Percentiles rank a stretch among this genome's conserved stretches.
Conservation (phyloP, 345 rosid species). For the Conringia planisiliqua region DNA sequence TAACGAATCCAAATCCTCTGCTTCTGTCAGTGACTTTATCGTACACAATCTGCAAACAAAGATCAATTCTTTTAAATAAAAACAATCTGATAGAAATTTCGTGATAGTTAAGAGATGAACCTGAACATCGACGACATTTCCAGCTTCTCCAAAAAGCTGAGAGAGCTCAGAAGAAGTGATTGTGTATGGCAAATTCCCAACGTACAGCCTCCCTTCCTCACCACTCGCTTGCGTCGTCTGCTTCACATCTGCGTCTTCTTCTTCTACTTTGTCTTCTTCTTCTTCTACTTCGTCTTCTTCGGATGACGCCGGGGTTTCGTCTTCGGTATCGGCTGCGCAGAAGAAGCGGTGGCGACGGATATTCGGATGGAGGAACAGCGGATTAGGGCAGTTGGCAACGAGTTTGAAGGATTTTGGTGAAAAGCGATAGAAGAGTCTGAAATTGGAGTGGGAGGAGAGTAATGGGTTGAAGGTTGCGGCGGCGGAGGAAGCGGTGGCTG, state of each 20-base stretch:
- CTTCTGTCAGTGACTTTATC: conserved; percentile 88
- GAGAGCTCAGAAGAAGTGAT: conserved; percentile 61
- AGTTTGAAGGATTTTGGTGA: conserved; percentile 43
- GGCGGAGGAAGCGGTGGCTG: conserved; percentile 15
- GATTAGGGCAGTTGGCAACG: conserved; percentile 29
- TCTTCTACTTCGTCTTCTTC: conserved; percentile 32
- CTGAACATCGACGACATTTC: conserved; percentile 66
- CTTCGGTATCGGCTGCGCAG: conserved; percentile 39
- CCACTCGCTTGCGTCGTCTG: conserved; percentile 31
- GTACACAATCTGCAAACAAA: conserved; percentile 54
- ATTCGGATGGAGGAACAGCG: conserved; percentile 28
- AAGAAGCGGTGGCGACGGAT: conserved; percentile 29
- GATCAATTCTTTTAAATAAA: neutral
- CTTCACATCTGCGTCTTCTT: conserved; percentile 32
- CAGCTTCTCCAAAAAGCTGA: conserved; percentile 68
- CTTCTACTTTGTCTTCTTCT: conserved; percentile 27
- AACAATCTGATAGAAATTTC: neutral
- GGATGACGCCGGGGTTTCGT: conserved; percentile 1
- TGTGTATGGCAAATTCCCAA: conserved; percentile 79
- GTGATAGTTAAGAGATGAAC: conserved; percentile 26
- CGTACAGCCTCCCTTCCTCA: conserved; percentile 67
- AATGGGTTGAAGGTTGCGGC: neutral
- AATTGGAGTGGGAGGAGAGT: conserved; percentile 14
- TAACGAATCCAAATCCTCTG: conserved; percentile 91
- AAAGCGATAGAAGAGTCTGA: conserved; percentile 27